Conservation (phyloP, 2,329 filamentous ascomycete genomes). For the Penicillium brevicompactum region DNA sequence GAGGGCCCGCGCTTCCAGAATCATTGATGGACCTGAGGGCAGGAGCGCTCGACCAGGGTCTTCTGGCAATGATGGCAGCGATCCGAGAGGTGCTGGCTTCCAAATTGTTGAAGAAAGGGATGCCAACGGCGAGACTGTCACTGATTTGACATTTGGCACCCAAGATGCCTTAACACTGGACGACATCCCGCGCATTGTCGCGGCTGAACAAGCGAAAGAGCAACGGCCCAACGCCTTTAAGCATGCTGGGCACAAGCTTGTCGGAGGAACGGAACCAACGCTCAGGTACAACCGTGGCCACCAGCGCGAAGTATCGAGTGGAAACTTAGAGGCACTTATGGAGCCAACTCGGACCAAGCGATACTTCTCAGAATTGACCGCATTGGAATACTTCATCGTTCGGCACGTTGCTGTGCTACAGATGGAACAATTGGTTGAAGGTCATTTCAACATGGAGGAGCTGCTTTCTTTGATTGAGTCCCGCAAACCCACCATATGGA, state of each 20-base stretch:
- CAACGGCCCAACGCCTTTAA: constrained; percentile 80
- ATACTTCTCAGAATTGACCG: constrained; percentile 95
- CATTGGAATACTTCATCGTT: constrained; percentile 95
- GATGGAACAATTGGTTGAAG: constrained; percentile 89
- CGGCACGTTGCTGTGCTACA: constrained; percentile 91
- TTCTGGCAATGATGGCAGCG: constrained; percentile 61
- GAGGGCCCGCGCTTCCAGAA: constrained; percentile 84
- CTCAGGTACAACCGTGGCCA: constrained; percentile 70
- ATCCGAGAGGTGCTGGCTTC: constrained; percentile 61
- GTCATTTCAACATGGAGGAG: constrained; percentile 91
- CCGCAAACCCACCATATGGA: constrained; percentile 94
- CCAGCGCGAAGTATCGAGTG: constrained; percentile 66
- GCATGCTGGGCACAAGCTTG: constrained; percentile 71
- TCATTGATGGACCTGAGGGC: constrained; percentile 85
- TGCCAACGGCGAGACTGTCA: constrained; percentile 66
- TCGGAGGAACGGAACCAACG: constrained; percentile 59
- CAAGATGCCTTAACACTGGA: constrained; percentile 92
- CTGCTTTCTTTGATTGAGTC: constrained; percentile 90
- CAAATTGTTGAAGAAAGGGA: constrained; percentile 81
- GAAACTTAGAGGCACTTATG: constrained; percentile 47
- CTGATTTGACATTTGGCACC: constrained; percentile 83
- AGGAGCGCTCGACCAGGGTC: constrained; percentile 70
- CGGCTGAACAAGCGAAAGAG: constrained; percentile 91
- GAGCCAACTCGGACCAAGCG: constrained; percentile 67
- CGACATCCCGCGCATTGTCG: constrained; percentile 94